Conservation (phyloP, 2,329 filamentous ascomycete genomes). For the Mariannaea sp. region DNA sequence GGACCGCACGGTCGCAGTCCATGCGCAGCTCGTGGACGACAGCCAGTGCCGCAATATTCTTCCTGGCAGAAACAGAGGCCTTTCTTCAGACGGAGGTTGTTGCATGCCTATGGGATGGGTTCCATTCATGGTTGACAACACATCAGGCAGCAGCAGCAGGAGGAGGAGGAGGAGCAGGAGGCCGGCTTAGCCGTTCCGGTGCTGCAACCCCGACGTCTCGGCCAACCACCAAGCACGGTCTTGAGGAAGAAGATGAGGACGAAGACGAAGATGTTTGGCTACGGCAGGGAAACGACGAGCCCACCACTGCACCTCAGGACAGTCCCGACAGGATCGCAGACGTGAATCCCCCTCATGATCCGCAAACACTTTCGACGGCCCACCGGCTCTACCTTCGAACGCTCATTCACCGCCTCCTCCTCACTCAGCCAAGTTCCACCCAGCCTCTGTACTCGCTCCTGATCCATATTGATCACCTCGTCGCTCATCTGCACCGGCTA, state of each 20-base stretch:
- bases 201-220: constrained; percentile 32
- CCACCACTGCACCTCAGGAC: constrained; percentile 25
- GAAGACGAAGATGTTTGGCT: constrained; percentile 41
- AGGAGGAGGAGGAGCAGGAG: too few species aligned
- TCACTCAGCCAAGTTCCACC: constrained; percentile 68
- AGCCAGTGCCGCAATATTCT: constrained; percentile 83
- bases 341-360: constrained; percentile 63
- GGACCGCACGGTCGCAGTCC: constrained; percentile 63
- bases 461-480: constrained; percentile 78
- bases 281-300: constrained; percentile 20
- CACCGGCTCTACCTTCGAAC: constrained; percentile 77
- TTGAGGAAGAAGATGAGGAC: constrained; percentile 23
- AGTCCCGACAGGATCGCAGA: constrained; percentile 28
- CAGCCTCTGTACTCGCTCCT: constrained; percentile 68
- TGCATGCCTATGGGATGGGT: constrained; percentile 77
- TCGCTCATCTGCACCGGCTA: constrained; percentile 75
- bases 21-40: constrained; percentile 91
- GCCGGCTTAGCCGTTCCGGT: constrained; percentile 33
- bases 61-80: constrained; percentile 82
- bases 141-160: constrained; percentile 37
- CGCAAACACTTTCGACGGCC: constrained; percentile 79
- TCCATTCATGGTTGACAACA: constrained; percentile 73
- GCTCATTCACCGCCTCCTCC: constrained; percentile 68
- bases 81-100: constrained; percentile 93
- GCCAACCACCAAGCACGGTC: constrained; percentile 11